phyloP scores from a whole-genome alignment of 176 grass and related monocot genomes.

The Triticum timopheevii region DNA sequence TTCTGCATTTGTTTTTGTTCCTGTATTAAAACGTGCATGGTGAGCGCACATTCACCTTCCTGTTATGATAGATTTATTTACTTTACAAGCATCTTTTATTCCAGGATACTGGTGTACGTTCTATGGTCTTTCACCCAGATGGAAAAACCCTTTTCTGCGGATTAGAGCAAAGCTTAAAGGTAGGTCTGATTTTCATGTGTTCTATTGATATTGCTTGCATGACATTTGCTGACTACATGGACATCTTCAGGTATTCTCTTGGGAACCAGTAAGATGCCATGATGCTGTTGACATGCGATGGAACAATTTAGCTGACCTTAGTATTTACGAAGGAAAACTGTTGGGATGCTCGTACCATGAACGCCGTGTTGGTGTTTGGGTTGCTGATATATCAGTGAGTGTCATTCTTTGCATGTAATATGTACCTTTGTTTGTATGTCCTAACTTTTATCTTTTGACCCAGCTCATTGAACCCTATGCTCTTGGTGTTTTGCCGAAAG shows the following conservation, averaged over 20 bases:
- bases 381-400: slow-evolving; percentile 94
- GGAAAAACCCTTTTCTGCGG: slow-evolving; percentile 95
- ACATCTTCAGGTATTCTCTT: slow-evolving; percentile 81
- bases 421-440: slow-evolving; percentile 19
- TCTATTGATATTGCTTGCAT: neutral
- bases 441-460: slow-evolving; percentile 32
- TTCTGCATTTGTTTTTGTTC: neutral
- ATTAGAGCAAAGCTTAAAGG: slow-evolving; percentile 78
- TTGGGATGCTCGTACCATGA: slow-evolving; percentile 86
- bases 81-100: slow-evolving; percentile 6
- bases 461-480: slow-evolving; percentile 96
- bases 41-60: neutral
- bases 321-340: slow-evolving; percentile 99
- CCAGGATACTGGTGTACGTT: slow-evolving; percentile 60
- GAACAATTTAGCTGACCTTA: slow-evolving; percentile 84
- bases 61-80: neutral
- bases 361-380: slow-evolving; percentile 80
- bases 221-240: slow-evolving; percentile 18
- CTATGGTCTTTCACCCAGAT: slow-evolving; percentile 96
- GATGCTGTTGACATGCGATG: slow-evolving; percentile 90
- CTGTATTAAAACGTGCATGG: neutral
- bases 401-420: slow-evolving; percentile 5
- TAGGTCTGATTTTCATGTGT: slow-evolving; percentile 28
- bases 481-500: slow-evolving; percentile 78
- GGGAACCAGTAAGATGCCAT: slow-evolving; percentile 96